These are phyloP conservation scores for Russula sp. DNA, from an alignment of 768 basidiomycete species.

Conservation along the genomic window DNA sequence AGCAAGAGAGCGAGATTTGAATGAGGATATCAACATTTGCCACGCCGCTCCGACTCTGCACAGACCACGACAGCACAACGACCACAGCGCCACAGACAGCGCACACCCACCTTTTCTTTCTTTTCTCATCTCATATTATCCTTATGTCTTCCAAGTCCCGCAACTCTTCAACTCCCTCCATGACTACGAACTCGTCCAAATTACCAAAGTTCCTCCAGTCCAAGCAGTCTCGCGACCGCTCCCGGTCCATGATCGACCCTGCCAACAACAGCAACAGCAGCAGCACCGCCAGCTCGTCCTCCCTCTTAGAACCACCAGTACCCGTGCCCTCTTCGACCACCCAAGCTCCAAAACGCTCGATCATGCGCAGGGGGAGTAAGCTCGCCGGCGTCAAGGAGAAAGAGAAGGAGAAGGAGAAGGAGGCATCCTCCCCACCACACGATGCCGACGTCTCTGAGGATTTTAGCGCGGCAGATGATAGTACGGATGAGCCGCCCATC, in stretches of 20 bases:
- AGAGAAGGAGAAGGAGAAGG: slow-evolving; percentile 21
- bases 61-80: slow-evolving; percentile 14
- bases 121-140: slow-evolving; percentile 10
- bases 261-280: slow-evolving; percentile 40
- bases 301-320: slow-evolving; percentile 33
- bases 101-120: background rate
- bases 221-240: slow-evolving; percentile 59
- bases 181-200: slow-evolving; percentile 51
- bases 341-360: slow-evolving; percentile 27
- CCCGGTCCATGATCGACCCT: slow-evolving; percentile 50
- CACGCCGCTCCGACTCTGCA: slow-evolving; percentile 11
- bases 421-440: slow-evolving; percentile 29
- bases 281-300: slow-evolving; percentile 43
- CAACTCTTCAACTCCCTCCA: slow-evolving; percentile 43
- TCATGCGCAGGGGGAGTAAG: slow-evolving; percentile 27
- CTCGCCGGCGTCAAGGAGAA: slow-evolving; percentile 28
- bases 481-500: slow-evolving; percentile 53
- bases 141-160: slow-evolving; percentile 49
- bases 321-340: slow-evolving; percentile 14
- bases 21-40: slow-evolving; percentile 1
- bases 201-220: slow-evolving; percentile 63
- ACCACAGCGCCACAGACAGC: slow-evolving; percentile 17
- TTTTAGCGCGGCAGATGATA: slow-evolving; percentile 38
- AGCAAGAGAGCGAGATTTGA: background rate
- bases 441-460: slow-evolving; percentile 36